Evolutionary conservation across 257 asterid genomes (phyloP).

Genomic region (Avicennia marina): DNA sequence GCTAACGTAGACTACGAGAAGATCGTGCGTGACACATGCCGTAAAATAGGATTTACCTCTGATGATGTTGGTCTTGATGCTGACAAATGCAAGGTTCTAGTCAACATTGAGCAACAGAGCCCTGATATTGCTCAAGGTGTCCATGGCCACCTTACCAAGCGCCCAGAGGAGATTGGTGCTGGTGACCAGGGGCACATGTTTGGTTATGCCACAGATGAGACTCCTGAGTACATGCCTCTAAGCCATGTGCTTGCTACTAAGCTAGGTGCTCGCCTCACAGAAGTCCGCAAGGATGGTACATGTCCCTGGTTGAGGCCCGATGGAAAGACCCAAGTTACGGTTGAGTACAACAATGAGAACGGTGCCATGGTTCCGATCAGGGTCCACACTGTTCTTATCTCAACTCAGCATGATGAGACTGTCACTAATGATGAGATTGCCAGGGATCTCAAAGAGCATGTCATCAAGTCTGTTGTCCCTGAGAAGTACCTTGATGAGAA

Average conservation of each 20-base stretch:
- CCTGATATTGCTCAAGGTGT: constrained; percentile 41
- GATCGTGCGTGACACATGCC: constrained; percentile 39
- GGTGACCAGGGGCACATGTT: constrained; percentile 40
- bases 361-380: constrained; percentile 40
- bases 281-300: constrained; percentile 32
- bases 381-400: constrained; percentile 42
- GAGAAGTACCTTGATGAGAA: constrained; percentile 35
- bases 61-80: constrained; percentile 46
- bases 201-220: constrained; percentile 40
- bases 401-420: constrained; percentile 40
- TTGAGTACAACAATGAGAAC: constrained; percentile 32
- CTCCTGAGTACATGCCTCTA: constrained; percentile 39
- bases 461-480: constrained; percentile 36
- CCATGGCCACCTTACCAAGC: constrained; percentile 38
- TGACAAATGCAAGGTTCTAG: constrained; percentile 34
- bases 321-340: constrained; percentile 36
- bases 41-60: constrained; percentile 28
- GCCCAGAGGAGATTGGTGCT: constrained; percentile 40
- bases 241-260: constrained; percentile 41
- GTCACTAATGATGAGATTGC: constrained; percentile 41
- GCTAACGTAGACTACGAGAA: constrained; percentile 36
- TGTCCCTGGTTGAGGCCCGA: constrained; percentile 42
- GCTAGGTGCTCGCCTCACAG: constrained; percentile 29
- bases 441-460: constrained; percentile 35
- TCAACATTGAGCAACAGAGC: constrained; percentile 33